Conservation (phyloP, 2,329 filamentous ascomycete genomes). For the Dactylellina haptotyla region DNA sequence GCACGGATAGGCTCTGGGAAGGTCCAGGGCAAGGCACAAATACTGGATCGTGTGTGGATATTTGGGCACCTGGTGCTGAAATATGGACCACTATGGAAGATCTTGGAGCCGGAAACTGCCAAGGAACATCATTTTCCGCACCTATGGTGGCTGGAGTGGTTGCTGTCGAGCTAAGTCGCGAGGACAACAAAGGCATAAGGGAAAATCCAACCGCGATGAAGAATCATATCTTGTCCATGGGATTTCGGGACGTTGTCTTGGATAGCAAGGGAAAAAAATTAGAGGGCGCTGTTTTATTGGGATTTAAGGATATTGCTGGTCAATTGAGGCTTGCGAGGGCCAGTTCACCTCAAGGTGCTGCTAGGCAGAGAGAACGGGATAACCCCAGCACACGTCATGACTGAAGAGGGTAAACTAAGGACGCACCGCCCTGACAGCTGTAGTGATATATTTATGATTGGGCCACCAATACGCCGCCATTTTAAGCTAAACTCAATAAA, state of each 20-base stretch:
- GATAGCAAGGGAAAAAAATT: background rate
- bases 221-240: slow-evolving; percentile 14
- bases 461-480: no score
- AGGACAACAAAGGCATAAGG: background rate
- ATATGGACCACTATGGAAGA: background rate
- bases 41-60: slow-evolving; percentile 15
- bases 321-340: no score
- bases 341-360: no score
- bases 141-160: slow-evolving; percentile 22
- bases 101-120: background rate
- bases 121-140: slow-evolving; percentile 19
- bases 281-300: background rate
- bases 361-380: no score
- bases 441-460: no score
- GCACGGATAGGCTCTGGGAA: background rate
- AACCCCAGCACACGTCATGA: no score
- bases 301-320: background rate
- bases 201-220: slow-evolving; percentile 13
- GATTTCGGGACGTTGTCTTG: background rate
- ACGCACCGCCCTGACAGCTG: no score
- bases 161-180: slow-evolving; percentile 11
- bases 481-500: no score
- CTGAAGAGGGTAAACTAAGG: no score
- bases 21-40: slow-evolving; percentile 6
- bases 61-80: slow-evolving; percentile 9